Evolutionary conservation across 1,284 basidiomycete genomes (phyloP).

Genomic region (Moniliophthora roreri): DNA sequence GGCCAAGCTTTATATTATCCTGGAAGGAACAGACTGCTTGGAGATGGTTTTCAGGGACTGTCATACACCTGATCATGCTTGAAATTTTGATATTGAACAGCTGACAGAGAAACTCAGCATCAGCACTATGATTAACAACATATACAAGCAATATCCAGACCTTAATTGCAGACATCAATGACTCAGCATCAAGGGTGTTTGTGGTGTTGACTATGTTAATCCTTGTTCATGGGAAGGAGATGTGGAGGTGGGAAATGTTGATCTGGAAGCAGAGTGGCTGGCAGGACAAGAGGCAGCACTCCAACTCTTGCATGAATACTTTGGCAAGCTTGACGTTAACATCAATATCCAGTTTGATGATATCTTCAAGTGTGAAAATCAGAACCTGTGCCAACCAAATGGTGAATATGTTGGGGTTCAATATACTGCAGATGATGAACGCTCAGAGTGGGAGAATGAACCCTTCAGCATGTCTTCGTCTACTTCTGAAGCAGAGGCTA

Average conservation of each 20-base stretch:
- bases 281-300: conserved; percentile 18
- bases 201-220: conserved; percentile 30
- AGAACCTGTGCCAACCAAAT: conserved; percentile 21
- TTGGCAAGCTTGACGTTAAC: too few species aligned
- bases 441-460: conserved; percentile 11
- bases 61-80: conserved; percentile 30
- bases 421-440: conserved; percentile 10
- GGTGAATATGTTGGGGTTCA: conserved; percentile 19
- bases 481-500: not conserved
- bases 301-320: conserved; percentile 16
- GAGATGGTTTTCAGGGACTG: conserved; percentile 27
- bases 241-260: conserved; percentile 23
- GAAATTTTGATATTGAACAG: conserved; percentile 30
- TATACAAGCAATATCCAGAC: conserved; percentile 26
- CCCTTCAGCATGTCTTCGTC: too few species aligned
- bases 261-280: conserved; percentile 19
- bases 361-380: conserved; percentile 11
- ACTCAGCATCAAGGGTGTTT: conserved; percentile 16
- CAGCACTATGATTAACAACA: conserved; percentile 22
- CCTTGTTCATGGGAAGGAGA: conserved; percentile 28
- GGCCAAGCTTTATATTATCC: conserved; percentile 22
- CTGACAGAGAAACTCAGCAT: conserved; percentile 27
- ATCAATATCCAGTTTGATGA: conserved; percentile 12
- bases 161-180: conserved; percentile 23
- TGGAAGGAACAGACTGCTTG: conserved; percentile 30